Conservation (phyloP, 495 filamentous ascomycete genomes). For the Trypethelium eluteriae region DNA sequence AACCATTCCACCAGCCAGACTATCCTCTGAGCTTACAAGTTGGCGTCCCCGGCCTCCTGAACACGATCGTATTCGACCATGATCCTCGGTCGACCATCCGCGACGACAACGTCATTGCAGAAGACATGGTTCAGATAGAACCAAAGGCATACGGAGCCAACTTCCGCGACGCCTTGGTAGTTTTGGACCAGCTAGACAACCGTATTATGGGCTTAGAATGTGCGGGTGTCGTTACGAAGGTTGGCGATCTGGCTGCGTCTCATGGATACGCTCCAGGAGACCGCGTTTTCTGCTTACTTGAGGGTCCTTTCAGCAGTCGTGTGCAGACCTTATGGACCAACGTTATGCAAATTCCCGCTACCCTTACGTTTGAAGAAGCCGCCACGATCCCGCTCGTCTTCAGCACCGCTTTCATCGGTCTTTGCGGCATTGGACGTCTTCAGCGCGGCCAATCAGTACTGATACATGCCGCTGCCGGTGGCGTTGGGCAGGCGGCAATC, state of each 20-base stretch:
- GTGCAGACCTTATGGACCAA: not conserved
- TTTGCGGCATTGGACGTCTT: slow-evolving; percentile 35
- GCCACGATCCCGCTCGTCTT: slow-evolving; percentile 41
- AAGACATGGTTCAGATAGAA: slow-evolving; percentile 15
- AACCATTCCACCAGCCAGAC: not conserved
- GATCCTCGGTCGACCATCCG: not conserved
- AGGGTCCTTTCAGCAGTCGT: not conserved
- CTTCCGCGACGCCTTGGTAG: slow-evolving; percentile 10
- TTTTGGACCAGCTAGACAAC: not conserved
- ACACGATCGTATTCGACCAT: slow-evolving; percentile 7
- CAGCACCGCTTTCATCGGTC: slow-evolving; percentile 35
- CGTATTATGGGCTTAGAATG: slow-evolving; percentile 6
- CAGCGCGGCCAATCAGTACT: slow-evolving; percentile 38
- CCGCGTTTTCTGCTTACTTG: not conserved
- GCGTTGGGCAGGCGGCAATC: slow-evolving; percentile 44
- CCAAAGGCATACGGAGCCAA: slow-evolving; percentile 6
- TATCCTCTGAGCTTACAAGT: not conserved
- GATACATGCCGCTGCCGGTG: slow-evolving; percentile 46
- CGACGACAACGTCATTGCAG: not conserved
- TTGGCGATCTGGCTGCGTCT: not conserved
- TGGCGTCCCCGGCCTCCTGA: not conserved
- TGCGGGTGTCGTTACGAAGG: not conserved
- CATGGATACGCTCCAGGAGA: not conserved
- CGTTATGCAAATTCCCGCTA: not conserved
- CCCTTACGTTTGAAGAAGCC: slow-evolving; percentile 34